Conservation (phyloP, 169 alveolate species). For the Eimeria mitis region DNA sequence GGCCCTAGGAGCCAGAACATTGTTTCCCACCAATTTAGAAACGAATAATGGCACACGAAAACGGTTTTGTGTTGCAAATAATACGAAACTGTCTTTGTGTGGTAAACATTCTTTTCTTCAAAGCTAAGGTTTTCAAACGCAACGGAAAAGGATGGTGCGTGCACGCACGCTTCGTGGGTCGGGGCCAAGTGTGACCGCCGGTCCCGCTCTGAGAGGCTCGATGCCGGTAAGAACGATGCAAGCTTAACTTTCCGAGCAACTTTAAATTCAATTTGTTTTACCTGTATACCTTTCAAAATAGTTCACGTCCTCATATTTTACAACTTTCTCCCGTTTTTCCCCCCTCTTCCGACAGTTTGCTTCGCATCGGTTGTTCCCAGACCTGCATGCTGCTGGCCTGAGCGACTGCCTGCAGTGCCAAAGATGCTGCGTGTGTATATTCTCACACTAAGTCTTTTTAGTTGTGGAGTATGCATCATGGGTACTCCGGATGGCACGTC, state of each 20-base stretch:
- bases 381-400: background rate
- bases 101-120: too few species aligned
- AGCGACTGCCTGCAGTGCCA: background rate
- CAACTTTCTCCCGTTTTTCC: background rate
- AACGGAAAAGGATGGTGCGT: background rate
- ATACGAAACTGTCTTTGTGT: background rate
- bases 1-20: too few species aligned
- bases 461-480: background rate
- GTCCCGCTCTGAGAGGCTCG: background rate
- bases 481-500: background rate
- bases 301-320: background rate
- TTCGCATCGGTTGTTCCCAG: background rate
- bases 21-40: too few species aligned
- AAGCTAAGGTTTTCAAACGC: too few species aligned
- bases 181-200: slow-evolving; percentile 3
- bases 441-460: background rate
- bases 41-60: too few species aligned
- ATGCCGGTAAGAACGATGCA: background rate
- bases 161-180: background rate
- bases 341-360: background rate
- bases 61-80: too few species aligned
- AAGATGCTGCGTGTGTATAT: slow-evolving; percentile 1
- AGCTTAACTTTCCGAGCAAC: background rate
- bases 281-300: background rate
- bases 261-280: background rate